Percentiles rank a stretch among this genome's conserved stretches.
These are phyloP conservation scores for Debaryomycetaceae sp. DNA, from an alignment of 1,139 yeast species.

Conservation along the genomic window DNA sequence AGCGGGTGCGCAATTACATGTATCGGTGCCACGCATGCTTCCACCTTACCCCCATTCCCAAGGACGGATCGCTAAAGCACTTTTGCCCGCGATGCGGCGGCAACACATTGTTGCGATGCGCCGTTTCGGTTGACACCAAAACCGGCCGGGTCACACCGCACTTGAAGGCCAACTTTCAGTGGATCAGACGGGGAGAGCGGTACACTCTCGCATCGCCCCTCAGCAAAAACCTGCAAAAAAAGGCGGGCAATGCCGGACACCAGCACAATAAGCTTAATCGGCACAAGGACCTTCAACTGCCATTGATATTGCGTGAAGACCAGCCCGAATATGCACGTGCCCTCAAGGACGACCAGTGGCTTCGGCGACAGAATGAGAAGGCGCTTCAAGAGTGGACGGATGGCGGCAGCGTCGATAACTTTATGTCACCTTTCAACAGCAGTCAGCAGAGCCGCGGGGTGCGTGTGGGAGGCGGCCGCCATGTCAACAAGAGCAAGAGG, in stretches of 20 bases:
- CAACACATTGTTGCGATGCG: conserved; percentile 77
- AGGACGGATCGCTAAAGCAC: conserved; percentile 65
- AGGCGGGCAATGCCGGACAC: conserved; percentile 61
- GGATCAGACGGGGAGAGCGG: conserved; percentile 84
- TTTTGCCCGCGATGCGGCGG: conserved; percentile 98
- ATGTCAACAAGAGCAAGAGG: conserved; percentile 55
- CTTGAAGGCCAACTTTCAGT: conserved; percentile 81
- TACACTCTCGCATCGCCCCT: conserved; percentile 66
- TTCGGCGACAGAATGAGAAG: conserved; percentile 76
- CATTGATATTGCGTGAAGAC: conserved; percentile 72
- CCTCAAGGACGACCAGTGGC: conserved; percentile 80
- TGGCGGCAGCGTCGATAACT: conserved; percentile 88
- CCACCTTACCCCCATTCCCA: conserved; percentile 65
- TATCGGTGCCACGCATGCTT: conserved; percentile 96
- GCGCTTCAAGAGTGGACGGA: conserved; percentile 82
- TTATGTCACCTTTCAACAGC: conserved; percentile 77
- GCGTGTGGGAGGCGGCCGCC: conserved; percentile 72
- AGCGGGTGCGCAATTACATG: conserved; percentile 83
- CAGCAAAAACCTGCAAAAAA: conserved; percentile 51
- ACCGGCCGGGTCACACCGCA: conserved; percentile 88
- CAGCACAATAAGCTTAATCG: conserved; percentile 57
- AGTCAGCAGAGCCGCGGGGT: conserved; percentile 59
- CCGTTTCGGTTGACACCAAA: conserved; percentile 69
- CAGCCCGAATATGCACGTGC: conserved; percentile 90
- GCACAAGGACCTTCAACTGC: conserved; percentile 39